Percentiles rank a stretch among this genome's conserved stretches.
Conservation (phyloP, 768 basidiomycete species). For the Mycena chlorophos region DNA sequence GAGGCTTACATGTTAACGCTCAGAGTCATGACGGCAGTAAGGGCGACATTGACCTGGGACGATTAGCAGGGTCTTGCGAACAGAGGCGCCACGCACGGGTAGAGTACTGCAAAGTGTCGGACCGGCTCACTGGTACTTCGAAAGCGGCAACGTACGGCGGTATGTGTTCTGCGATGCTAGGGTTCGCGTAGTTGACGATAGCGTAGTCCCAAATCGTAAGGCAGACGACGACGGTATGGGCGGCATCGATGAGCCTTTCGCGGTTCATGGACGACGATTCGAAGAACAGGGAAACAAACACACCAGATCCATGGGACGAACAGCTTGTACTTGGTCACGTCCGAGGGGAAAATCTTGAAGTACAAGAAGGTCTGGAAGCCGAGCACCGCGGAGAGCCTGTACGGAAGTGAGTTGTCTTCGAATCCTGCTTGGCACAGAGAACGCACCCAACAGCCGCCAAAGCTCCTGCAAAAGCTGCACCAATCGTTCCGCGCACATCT, state of each 20-base stretch:
- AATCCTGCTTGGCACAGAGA: too few relatives aligned
- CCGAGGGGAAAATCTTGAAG: too few relatives aligned
- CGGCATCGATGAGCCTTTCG: conserved; percentile 7
- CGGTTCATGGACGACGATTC: not conserved
- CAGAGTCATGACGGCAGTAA: not conserved
- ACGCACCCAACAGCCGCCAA: too few relatives aligned
- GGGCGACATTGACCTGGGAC: not conserved
- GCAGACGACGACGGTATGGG: conserved; percentile 9
- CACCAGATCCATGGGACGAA: conserved; percentile 11
- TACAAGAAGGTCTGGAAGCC: too few relatives aligned
- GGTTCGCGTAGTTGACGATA: conserved; percentile 1
- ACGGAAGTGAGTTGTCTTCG: too few relatives aligned
- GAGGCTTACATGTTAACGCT: conserved; percentile 6
- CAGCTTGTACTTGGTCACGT: too few relatives aligned
- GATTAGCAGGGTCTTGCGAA: not conserved
- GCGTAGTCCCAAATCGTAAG: conserved; percentile 6
- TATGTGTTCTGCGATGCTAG: not conserved
- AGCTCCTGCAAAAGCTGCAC: too few relatives aligned
- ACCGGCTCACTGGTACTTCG: not conserved
- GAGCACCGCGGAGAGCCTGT: too few relatives aligned
- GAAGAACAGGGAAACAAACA: not conserved
- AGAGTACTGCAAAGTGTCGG: not conserved
- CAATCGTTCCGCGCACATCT: too few relatives aligned
- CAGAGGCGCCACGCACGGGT: not conserved
- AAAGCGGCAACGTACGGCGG: not conserved